Base-by-base conservation (phyloP, 148 eudicot species). In the Rhododendron simsii region DNA sequence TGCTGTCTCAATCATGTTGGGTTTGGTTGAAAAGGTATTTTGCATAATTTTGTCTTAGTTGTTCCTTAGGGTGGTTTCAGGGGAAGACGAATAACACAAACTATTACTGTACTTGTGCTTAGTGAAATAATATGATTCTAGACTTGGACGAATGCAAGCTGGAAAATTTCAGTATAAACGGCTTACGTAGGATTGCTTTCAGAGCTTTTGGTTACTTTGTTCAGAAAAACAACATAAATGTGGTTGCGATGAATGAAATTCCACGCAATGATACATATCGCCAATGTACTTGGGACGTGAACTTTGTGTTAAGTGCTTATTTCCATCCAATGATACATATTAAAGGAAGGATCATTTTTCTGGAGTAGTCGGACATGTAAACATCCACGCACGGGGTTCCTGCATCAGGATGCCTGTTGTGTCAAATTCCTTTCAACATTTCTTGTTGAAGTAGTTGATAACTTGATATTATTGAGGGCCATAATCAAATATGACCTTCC, bases 21-120 rank as follows among this genome's bases (percentile, higher is more conserved):
- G 88, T 86, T 91, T 95, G 87, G 85, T 90, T 81, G 98, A 92
- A 30, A 92, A 91, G 99, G 99, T 97, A 91, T 84, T 74, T 37
- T 20, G 7, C n/a, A 20, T 59, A 5, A 20, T 59, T 59, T 20
- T 20, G 23, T 59, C 23, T 59, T 7, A 5, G 2, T 59, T 59
- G 65, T 59, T 59, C 65, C 65, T 59, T 59, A 59, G 65, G 9
- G 26, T 59, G 65, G 65, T 78, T 41, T 41, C 44, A 41, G 7
- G 44, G 44, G 44, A 41, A 5, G 44, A 41, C 5, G 7, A 6
- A 41, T 41, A 41, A 41, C 44, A 41, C 44, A 41, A 41, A 41
- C 44, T 41, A 41, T 41, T 41, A 41, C 44, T 41, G 44, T 41
- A 4, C 44, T 41, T 41, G 7, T 41, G 44, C 26, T 47, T 35